Evolutionary conservation across 2,329 filamentous ascomycete genomes (phyloP).

Genomic region (Aspergillus vadensis): DNA sequence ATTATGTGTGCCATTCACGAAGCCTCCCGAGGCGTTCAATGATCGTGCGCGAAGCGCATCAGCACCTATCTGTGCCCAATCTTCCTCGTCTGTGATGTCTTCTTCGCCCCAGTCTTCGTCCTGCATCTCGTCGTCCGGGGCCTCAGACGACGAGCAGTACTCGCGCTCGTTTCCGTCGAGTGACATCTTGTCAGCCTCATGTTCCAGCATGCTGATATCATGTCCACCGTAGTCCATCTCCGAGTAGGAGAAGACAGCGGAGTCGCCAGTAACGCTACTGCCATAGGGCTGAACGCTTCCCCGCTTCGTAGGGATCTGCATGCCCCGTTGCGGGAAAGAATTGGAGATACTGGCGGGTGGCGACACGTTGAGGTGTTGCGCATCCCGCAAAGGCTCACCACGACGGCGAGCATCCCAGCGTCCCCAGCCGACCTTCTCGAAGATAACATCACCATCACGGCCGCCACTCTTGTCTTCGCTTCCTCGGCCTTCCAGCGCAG

Average conservation of each 20-base stretch:
- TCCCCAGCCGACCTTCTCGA: conserved; percentile 97
- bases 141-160: conserved; percentile 76
- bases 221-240: conserved; percentile 63
- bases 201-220: conserved; percentile 69
- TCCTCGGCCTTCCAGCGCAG: conserved; percentile 80
- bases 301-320: conserved; percentile 50
- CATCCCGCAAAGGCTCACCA: conserved; percentile 56
- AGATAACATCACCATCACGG: conserved; percentile 61
- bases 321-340: conserved; percentile 47
- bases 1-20: conserved; percentile 39
- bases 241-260: conserved; percentile 71
- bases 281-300: conserved; percentile 49
- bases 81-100: conserved; percentile 91
- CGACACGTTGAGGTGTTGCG: conserved; percentile 40
- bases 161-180: conserved; percentile 66
- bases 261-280: conserved; percentile 69
- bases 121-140: conserved; percentile 63
- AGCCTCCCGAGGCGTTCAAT: conserved; percentile 49
- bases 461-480: conserved; percentile 56
- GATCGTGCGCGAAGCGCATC: conserved; percentile 74
- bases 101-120: conserved; percentile 80
- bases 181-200: conserved; percentile 95
- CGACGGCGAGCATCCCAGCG: conserved; percentile 84
- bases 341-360: conserved; percentile 55
- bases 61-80: conserved; percentile 89